phyloP scores from a whole-genome alignment of 108 stramenopile genomes.

The Skeletonema menzelii region DNA sequence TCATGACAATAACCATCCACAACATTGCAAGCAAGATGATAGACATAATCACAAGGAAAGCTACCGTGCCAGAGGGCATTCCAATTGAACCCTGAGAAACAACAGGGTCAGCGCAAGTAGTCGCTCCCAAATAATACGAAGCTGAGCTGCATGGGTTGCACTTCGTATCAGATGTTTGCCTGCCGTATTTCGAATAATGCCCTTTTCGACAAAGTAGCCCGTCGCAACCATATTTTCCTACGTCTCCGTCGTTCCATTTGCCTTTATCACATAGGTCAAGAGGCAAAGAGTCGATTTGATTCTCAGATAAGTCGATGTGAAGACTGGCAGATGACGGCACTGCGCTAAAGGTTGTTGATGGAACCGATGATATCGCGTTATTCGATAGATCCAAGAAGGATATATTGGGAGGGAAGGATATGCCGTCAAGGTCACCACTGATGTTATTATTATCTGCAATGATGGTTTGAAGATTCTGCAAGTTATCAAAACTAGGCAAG shows the following conservation, averaged over 20 bases:
- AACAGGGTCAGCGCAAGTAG: neutral
- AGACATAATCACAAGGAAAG: slow-evolving; percentile 7
- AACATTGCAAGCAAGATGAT: neutral
- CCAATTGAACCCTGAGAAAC: neutral
- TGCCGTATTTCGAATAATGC: slow-evolving; percentile 19
- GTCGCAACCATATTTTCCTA: slow-evolving; percentile 41
- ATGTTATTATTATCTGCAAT: slow-evolving; percentile 21
- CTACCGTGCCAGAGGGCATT: neutral
- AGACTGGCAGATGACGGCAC: slow-evolving; percentile 12
- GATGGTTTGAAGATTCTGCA: slow-evolving; percentile 34
- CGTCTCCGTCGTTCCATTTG: slow-evolving; percentile 59
- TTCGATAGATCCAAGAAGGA: slow-evolving; percentile 26
- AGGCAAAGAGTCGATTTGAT: slow-evolving; percentile 25
- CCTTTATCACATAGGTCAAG: slow-evolving; percentile 11
- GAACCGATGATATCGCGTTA: slow-evolving; percentile 21
- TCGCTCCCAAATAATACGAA: neutral
- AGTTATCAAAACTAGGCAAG: slow-evolving; percentile 14
- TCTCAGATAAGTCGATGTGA: slow-evolving; percentile 27
- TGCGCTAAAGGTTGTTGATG: slow-evolving; percentile 14
- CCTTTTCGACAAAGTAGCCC: slow-evolving; percentile 42
- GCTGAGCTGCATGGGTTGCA: slow-evolving; percentile 8
- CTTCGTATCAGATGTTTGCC: slow-evolving; percentile 10
- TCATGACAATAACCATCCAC: neutral
- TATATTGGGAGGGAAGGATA: slow-evolving; percentile 24
- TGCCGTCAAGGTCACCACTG: slow-evolving; percentile 9